These are phyloP conservation scores for Colletotrichum melonis DNA, from an alignment of 2,329 filamentous ascomycete species.

Conservation along the genomic window DNA sequence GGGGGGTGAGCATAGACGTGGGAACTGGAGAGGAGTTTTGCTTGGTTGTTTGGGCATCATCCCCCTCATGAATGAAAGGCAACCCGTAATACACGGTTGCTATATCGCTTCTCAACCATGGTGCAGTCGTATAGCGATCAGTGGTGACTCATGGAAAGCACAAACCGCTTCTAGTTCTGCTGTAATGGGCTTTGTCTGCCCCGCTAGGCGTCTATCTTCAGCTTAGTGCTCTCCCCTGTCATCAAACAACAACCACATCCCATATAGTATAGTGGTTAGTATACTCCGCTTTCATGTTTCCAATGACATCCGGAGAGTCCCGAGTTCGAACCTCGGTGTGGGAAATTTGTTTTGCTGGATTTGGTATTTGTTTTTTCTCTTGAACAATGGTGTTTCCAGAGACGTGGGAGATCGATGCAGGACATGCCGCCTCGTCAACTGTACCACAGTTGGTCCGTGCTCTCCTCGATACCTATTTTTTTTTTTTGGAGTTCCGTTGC, in stretches of 20 bases:
- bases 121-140: not conserved
- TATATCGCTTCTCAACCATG: constrained; percentile 11
- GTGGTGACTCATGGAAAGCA: not conserved
- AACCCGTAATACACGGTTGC: constrained; percentile 21
- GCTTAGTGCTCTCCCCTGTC: not conserved
- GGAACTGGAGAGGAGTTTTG: constrained; percentile 34
- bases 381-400: not conserved
- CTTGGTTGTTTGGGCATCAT: constrained; percentile 33
- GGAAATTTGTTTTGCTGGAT: not conserved
- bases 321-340: constrained; percentile 32
- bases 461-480: not conserved
- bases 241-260: constrained; percentile 2
- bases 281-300: constrained; percentile 30
- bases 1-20: constrained; percentile 31
- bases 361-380: not conserved
- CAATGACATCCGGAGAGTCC: constrained; percentile 13
- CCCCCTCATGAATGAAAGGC: constrained; percentile 35
- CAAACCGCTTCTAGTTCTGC: not conserved
- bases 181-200: not conserved
- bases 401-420: not conserved
- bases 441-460: not conserved
- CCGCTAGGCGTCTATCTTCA: not conserved
- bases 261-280: constrained; percentile 34
- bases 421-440: no score
- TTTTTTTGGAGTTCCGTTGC: not conserved